A percentile compares a stretch with the other conserved stretches of the same genome.
These are phyloP conservation scores for Pascua sp. DNA, from an alignment of 1,284 basidiomycete species.

Conservation along the genomic window DNA sequence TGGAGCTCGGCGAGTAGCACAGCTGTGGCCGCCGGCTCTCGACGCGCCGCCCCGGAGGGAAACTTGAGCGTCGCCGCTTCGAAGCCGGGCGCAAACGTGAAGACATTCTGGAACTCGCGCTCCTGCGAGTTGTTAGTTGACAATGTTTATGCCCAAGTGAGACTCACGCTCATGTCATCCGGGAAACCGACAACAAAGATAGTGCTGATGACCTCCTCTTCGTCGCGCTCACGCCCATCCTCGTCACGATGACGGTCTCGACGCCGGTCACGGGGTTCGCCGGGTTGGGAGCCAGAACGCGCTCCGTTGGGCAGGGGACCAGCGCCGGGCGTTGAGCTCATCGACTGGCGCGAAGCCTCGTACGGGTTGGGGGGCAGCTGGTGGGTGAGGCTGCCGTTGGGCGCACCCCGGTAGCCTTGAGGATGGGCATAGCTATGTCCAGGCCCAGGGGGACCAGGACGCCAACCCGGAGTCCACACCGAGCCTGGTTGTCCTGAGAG, in stretches of 20 bases:
- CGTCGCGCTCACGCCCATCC: slow-evolving; percentile 29
- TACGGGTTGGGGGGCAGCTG: slow-evolving; percentile 21
- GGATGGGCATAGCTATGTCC: slow-evolving; percentile 10
- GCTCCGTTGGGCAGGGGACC: slow-evolving; percentile 12
- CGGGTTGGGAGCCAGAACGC: slow-evolving; percentile 16
- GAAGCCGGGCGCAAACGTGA: slow-evolving; percentile 91
- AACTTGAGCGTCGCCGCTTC: slow-evolving; percentile 98
- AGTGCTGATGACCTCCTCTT: slow-evolving; percentile 88
- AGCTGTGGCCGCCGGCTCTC: slow-evolving; percentile 27
- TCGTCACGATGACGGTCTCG: slow-evolving; percentile 25
- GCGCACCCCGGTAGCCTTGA: slow-evolving; percentile 11
- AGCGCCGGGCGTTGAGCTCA: slow-evolving; percentile 18
- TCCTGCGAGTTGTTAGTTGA: slow-evolving; percentile 57
- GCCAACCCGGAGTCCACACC: slow-evolving; percentile 20
- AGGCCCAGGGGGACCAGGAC: slow-evolving; percentile 13
- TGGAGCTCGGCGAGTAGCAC: slow-evolving; percentile 38
- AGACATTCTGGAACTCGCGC: slow-evolving; percentile 99
- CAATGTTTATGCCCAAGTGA: background rate
- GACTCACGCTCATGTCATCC: slow-evolving; percentile 91
- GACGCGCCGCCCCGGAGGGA: slow-evolving; percentile 53
- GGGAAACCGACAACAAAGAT: slow-evolving; percentile 99
- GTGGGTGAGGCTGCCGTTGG: slow-evolving; percentile 21
- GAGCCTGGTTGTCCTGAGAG: slow-evolving; percentile 11
- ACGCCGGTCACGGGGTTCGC: slow-evolving; percentile 18
- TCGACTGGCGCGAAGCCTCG: slow-evolving; percentile 23